Evolutionary conservation across 176 grass and related monocot genomes (phyloP).

Genomic region (Canna indica): DNA sequence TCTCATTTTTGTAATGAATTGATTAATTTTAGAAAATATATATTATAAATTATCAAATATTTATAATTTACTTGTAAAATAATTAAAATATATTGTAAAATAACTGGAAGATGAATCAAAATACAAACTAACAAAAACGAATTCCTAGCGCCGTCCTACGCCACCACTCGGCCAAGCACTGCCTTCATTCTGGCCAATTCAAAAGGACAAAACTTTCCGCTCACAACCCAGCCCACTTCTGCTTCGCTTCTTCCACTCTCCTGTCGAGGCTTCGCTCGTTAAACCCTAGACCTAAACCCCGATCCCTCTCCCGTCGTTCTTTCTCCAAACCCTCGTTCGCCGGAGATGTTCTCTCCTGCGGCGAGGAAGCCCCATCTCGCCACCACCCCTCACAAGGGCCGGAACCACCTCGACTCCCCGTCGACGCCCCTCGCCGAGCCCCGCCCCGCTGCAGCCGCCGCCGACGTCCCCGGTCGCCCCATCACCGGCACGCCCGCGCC

Average conservation of each 20-base stretch:
- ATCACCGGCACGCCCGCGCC: conserved; percentile 76
- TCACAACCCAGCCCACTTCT: too few relatives aligned
- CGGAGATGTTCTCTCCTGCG: conserved; percentile 78
- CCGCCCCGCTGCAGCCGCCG: conserved; percentile 12
- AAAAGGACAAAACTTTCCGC: not conserved
- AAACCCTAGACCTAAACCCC: not conserved
- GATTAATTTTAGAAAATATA: too few relatives aligned
- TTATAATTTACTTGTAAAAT: too few relatives aligned
- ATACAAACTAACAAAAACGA: too few relatives aligned
- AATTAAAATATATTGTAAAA: too few relatives aligned
- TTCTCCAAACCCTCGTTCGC: not conserved
- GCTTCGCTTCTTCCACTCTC: too few relatives aligned
- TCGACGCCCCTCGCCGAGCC: conserved; percentile 18
- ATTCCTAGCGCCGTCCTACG: too few relatives aligned
- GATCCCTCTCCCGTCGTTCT: not conserved
- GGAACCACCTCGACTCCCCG: conserved; percentile 12
- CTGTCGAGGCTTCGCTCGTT: not conserved
- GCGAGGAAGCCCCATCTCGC: conserved; percentile 44
- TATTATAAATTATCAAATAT: too few relatives aligned
- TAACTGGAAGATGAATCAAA: too few relatives aligned
- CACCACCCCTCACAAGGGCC: conserved; percentile 23
- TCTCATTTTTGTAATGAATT: too few relatives aligned
- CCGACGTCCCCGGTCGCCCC: conserved; percentile 41
- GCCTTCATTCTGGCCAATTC: not conserved
- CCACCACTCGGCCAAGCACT: not conserved